Percentiles rank a stretch among this genome's conserved stretches.
Conservation (phyloP, 2,329 filamentous ascomycete species). For the Cucurbitaria berberidis region DNA sequence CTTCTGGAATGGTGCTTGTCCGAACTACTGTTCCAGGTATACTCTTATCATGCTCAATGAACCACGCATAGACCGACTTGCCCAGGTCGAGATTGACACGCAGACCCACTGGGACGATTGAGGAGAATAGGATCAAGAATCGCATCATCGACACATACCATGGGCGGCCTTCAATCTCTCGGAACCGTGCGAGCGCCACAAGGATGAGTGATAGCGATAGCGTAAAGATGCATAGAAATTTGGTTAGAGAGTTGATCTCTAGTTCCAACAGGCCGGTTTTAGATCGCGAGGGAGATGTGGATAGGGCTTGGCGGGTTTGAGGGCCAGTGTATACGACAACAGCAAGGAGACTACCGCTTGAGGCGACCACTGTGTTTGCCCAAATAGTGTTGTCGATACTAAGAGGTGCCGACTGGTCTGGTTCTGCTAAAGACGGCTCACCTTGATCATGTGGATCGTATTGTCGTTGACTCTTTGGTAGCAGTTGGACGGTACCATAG, state of each 20-base stretch:
- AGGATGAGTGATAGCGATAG: slow-evolving; percentile 84
- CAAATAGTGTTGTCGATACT: slow-evolving; percentile 98
- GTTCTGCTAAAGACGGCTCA: slow-evolving; percentile 14
- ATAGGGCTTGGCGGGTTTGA: slow-evolving; percentile 91
- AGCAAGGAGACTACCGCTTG: slow-evolving; percentile 84
- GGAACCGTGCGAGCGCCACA: slow-evolving; percentile 84
- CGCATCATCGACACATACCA: slow-evolving; percentile 99
- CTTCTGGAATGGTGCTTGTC: slow-evolving; percentile 96
- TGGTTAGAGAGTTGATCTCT: slow-evolving; percentile 96
- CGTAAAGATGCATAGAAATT: slow-evolving; percentile 91
- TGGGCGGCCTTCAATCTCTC: slow-evolving; percentile 65
- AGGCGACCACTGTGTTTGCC: slow-evolving; percentile 97
- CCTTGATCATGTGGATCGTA: slow-evolving; percentile 51
- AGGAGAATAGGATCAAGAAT: slow-evolving; percentile 98
- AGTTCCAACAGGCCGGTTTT: slow-evolving; percentile 93
- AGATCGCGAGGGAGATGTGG: slow-evolving; percentile 87
- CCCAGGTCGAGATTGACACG: slow-evolving; percentile 97
- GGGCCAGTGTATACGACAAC: slow-evolving; percentile 94
- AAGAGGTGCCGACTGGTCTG: slow-evolving; percentile 69
- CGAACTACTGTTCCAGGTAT: slow-evolving; percentile 93
- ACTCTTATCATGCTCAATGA: slow-evolving; percentile 88
- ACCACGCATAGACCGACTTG: slow-evolving; percentile 93
- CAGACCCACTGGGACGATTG: slow-evolving; percentile 95
- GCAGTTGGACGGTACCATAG: slow-evolving; percentile 81
- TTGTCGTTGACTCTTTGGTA: slow-evolving; percentile 60